Base-by-base conservation (phyloP, 331 rosid genomes). In the Rhamnella rubrinervis region DNA sequence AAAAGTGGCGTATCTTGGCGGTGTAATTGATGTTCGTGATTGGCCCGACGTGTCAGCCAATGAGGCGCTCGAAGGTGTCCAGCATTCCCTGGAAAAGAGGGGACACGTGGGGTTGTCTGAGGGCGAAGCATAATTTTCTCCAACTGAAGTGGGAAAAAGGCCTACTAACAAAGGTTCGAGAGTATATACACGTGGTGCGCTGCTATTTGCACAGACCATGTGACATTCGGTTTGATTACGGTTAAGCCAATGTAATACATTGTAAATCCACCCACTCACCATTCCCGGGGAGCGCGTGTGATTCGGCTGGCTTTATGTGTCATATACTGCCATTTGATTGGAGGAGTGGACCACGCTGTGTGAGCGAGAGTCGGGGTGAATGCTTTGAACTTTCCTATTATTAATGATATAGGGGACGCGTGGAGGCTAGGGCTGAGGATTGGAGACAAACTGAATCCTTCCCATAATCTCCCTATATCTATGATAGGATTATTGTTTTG, bases 21-120 rank as follows among this genome's bases (percentile, higher is more conserved):
- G 66, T 37, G 46, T 38, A 63, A 64, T 66, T 19, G 70, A 53
- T 69, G 68, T 12, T 47, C 65, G 75, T 60, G 85, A 75, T 77
- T 51, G 84, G 83, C 51, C 86, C 85, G 64, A 66, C 75, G 46
- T 51, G 0, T 6, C 11, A 44, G 18, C 88, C 81, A 86, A 75
- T 81, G 18, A 75, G 77, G 9, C 15, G 16, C 0, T 9, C 20
- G 67, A 13, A 21, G 31, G 77, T 85, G 86, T 76, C 63, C 38
- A 63, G 23, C 79, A 76, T 77, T 79, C 16, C 49, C 14, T 38
- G 63, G 6, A 6, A 46, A 58, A 65, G 75, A 31, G 0, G 9
- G 89, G 81, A 85, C 83, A 87, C 89, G 92, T 87, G 91, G 86
- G 82, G 37, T 58, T 75, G 50, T 77, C 16, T 15, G 44, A 67